Evolutionary conservation across 345 rosid species (phyloP).

Genomic region (Geranium rotundifolium): DNA sequence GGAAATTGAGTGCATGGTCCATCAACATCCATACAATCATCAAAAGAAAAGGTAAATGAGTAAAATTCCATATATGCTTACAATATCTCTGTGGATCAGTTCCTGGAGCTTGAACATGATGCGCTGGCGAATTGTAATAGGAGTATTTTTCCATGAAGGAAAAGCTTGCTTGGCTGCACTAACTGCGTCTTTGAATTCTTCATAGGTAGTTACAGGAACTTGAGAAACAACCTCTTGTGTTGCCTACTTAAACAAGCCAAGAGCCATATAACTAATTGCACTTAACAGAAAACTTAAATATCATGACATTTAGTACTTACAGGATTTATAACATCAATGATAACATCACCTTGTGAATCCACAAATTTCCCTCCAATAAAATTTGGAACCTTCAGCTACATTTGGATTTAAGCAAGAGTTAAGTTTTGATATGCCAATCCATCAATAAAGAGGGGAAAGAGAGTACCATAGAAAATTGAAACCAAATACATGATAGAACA

Average conservation of each 20-base stretch:
- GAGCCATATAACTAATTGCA: background rate
- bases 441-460: constrained; percentile 1
- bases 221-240: constrained; percentile 55
- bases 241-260: constrained; percentile 24
- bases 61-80: constrained; percentile 10
- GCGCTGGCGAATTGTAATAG: constrained; percentile 40
- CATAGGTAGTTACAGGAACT: constrained; percentile 50
- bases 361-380: constrained; percentile 59
- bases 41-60: background rate
- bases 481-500: background rate
- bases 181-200: constrained; percentile 57
- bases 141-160: constrained; percentile 44
- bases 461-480: background rate
- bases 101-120: constrained; percentile 64
- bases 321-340: constrained; percentile 54
- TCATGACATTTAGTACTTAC: constrained; percentile 28
- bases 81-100: constrained; percentile 52
- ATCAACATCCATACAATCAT: background rate
- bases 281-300: constrained; percentile 5
- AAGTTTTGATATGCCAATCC: constrained; percentile 8
- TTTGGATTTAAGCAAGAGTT: constrained; percentile 8
- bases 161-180: constrained; percentile 61
- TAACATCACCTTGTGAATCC: constrained; percentile 43
- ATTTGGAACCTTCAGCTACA: constrained; percentile 46
- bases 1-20: background rate